Conservation (phyloP, 805 yeast species). For the Soucietia sequanensis region DNA sequence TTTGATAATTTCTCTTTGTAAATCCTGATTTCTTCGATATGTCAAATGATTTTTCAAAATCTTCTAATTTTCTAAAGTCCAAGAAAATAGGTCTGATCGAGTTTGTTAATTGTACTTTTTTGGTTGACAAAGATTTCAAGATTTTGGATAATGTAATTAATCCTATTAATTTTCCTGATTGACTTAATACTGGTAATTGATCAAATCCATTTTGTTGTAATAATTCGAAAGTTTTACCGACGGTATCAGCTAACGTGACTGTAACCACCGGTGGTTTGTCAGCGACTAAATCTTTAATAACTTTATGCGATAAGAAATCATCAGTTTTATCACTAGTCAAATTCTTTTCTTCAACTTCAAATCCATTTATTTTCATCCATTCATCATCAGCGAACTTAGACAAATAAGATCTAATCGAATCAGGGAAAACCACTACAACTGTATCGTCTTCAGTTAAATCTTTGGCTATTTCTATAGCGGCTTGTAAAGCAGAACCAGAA, state of each 20-base stretch:
- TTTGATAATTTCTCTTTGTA: conserved; percentile 64
- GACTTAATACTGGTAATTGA: conserved; percentile 73
- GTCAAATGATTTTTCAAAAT: conserved; percentile 61
- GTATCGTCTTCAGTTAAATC: conserved; percentile 70
- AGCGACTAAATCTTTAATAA: conserved; percentile 63
- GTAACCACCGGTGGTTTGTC: conserved; percentile 76
- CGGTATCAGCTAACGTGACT: conserved; percentile 57
- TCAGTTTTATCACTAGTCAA: conserved; percentile 42
- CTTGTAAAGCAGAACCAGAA: conserved; percentile 80
- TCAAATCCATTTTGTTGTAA: conserved; percentile 78
- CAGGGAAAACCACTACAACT: conserved; percentile 82
- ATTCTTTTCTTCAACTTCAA: conserved; percentile 52
- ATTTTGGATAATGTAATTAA: conserved; percentile 73
- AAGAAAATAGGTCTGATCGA: conserved; percentile 59
- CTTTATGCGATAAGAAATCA: conserved; percentile 37
- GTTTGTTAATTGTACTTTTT: conserved; percentile 54
- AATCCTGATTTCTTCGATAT: conserved; percentile 55
- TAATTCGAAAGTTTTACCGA: conserved; percentile 63
- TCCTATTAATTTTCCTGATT: conserved; percentile 65
- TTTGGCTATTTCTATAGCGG: conserved; percentile 67
- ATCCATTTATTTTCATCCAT: conserved; percentile 81
- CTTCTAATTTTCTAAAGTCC: conserved; percentile 72
- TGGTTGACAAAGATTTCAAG: conserved; percentile 63
- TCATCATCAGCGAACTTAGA: conserved; percentile 88
- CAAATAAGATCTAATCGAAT: conserved; percentile 80